Conservation (phyloP, 768 basidiomycete genomes). For the Grammothele lineata region DNA sequence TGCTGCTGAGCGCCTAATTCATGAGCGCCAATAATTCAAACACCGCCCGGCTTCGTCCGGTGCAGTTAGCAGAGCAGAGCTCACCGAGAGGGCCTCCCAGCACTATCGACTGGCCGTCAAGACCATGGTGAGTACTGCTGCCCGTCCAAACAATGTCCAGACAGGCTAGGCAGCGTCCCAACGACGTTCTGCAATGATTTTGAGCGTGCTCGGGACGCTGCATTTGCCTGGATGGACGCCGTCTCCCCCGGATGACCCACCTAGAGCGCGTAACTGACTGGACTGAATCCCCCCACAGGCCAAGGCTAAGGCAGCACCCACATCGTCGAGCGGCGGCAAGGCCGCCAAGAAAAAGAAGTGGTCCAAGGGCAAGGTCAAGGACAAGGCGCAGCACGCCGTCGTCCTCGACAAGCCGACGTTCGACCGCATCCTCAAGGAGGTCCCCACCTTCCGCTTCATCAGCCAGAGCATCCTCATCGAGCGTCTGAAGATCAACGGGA, state of each 20-base stretch:
- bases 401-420: slow-evolving; percentile 89
- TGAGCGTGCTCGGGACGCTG: not conserved
- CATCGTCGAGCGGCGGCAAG: slow-evolving; percentile 69
- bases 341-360: slow-evolving; percentile 99
- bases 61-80: slow-evolving; percentile 5
- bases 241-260: slow-evolving; percentile 20
- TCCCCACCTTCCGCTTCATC: slow-evolving; percentile 99
- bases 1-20: too few species aligned
- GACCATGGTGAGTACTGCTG: slow-evolving; percentile 29
- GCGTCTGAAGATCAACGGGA: slow-evolving; percentile 95
- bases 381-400: slow-evolving; percentile 98
- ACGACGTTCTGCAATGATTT: slow-evolving; percentile 1
- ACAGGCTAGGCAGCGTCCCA: not conserved
- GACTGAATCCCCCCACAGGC: slow-evolving; percentile 22
- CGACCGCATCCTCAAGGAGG: slow-evolving; percentile 96
- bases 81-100: slow-evolving; percentile 11
- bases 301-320: slow-evolving; percentile 72
- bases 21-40: too few species aligned
- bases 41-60: slow-evolving; percentile 13
- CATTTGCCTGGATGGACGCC: slow-evolving; percentile 25
- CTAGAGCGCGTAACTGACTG: not conserved
- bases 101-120: slow-evolving; percentile 26
- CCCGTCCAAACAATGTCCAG: not conserved
- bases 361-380: slow-evolving; percentile 99
- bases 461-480: slow-evolving; percentile 97